Percentiles rank a stretch among this genome's conserved stretches.
Evolutionary conservation across 371 early-diverging fungal genomes (phyloP).

Genomic region (Syncephalastrum monosporum): DNA sequence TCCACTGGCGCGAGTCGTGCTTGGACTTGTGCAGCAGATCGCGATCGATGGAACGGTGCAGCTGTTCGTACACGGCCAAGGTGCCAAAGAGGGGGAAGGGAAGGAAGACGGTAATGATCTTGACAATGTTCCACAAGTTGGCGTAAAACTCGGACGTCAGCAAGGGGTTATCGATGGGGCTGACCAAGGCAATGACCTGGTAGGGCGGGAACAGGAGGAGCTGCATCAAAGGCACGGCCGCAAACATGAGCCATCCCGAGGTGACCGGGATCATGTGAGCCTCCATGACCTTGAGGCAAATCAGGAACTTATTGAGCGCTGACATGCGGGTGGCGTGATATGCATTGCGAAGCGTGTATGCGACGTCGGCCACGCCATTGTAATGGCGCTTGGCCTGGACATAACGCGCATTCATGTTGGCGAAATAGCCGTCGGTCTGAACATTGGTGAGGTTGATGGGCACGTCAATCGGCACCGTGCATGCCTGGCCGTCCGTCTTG

Average conservation of each 20-base stretch:
- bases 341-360: constrained; percentile 43
- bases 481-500: constrained; percentile 65
- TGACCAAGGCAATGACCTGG: constrained; percentile 24
- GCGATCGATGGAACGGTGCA: constrained; percentile 47
- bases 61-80: constrained; percentile 46
- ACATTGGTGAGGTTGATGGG: constrained; percentile 78
- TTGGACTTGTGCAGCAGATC: constrained; percentile 39
- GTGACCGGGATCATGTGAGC: constrained; percentile 55
- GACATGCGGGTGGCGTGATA: constrained; percentile 17
- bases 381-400: constrained; percentile 73
- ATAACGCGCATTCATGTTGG: constrained; percentile 62
- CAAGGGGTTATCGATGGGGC: constrained; percentile 43
- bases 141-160: constrained; percentile 42
- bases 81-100: constrained; percentile 51
- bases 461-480: constrained; percentile 67
- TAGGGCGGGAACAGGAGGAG: constrained; percentile 47
- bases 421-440: constrained; percentile 59
- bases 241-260: constrained; percentile 61
- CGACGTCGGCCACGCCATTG: constrained; percentile 59
- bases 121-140: constrained; percentile 42
- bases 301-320: constrained; percentile 40
- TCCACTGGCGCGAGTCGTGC: constrained; percentile 39
- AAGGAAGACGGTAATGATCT: constrained; percentile 44
- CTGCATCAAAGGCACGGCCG: constrained; percentile 55
- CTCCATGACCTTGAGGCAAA: constrained; percentile 47